Conservation (phyloP, 805 yeast genomes). For the Torulaspora microellipsoides region DNA sequence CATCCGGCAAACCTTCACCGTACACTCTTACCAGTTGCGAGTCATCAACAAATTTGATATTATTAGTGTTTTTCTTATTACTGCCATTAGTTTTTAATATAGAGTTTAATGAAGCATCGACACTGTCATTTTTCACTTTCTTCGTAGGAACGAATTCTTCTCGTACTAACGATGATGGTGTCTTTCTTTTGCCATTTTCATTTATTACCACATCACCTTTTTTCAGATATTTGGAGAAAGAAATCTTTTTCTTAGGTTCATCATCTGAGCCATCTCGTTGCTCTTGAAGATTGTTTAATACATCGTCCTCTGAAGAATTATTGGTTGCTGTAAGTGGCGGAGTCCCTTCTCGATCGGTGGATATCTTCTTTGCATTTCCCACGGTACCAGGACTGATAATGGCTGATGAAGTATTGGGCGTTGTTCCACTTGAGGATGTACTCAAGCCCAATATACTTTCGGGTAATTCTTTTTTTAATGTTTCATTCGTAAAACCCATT, state of each 20-base stretch:
- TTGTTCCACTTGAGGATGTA: not conserved
- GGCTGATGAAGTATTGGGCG: not conserved
- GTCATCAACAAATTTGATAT: conserved; percentile 28
- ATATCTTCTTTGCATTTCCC: not conserved
- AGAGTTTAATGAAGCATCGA: conserved; percentile 12
- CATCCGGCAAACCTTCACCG: conserved; percentile 33
- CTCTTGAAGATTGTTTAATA: not conserved
- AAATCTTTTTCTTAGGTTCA: conserved; percentile 32
- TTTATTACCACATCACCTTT: conserved; percentile 24
- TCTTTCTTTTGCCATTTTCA: conserved; percentile 19
- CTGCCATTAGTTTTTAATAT: conserved; percentile 22
- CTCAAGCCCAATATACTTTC: not conserved
- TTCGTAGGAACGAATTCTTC: conserved; percentile 6
- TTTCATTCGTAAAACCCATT: conserved; percentile 20
- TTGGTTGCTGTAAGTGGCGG: conserved; percentile 1
- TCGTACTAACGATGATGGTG: not conserved
- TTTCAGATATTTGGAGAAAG: conserved; percentile 33
- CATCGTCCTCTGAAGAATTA: not conserved
- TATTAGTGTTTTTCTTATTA: conserved; percentile 9
- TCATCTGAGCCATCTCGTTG: conserved; percentile 12
- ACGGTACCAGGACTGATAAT: not conserved
- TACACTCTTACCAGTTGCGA: conserved; percentile 26
- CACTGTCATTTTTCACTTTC: conserved; percentile 1
- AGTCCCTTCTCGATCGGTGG: conserved; percentile 6
- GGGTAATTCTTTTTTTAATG: conserved; percentile 12